Conservation (phyloP, 176 grass and related monocot species). For the Puccinellia tenuiflora region DNA sequence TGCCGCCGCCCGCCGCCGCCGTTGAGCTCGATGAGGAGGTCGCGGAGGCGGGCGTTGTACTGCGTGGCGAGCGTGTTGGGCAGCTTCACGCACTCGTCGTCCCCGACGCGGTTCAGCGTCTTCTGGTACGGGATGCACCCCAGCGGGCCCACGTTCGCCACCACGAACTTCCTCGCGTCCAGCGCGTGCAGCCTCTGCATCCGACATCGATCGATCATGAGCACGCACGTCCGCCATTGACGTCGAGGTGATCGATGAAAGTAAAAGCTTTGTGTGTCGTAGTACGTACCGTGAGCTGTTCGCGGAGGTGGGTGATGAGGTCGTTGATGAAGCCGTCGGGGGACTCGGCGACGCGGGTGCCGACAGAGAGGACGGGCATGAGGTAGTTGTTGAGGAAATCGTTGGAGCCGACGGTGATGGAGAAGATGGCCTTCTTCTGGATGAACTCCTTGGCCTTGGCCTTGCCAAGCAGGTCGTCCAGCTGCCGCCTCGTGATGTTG, state of each 20-base stretch:
- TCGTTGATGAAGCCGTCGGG: constrained; percentile 64
- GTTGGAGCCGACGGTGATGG: constrained; percentile 78
- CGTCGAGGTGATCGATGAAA: not conserved
- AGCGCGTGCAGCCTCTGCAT: constrained; percentile 66
- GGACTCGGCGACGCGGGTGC: constrained; percentile 45
- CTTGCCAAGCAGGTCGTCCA: constrained; percentile 55
- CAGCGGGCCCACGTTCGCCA: constrained; percentile 83
- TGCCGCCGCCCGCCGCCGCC: not conserved
- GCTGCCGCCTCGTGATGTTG: constrained; percentile 57
- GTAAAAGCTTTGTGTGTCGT: not conserved
- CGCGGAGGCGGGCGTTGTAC: constrained; percentile 57
- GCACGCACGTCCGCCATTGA: not conserved
- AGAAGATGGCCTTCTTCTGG: constrained; percentile 61
- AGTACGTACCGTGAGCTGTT: constrained; percentile 55
- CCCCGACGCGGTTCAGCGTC: constrained; percentile 49
- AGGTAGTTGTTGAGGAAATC: constrained; percentile 99
- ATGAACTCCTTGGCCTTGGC: constrained; percentile 42
- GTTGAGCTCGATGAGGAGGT: constrained; percentile 65
- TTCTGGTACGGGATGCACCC: constrained; percentile 99
- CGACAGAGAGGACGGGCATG: constrained; percentile 60
- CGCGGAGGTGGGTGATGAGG: constrained; percentile 60
- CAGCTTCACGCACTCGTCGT: constrained; percentile 68
- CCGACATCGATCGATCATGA: no score
- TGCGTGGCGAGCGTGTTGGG: constrained; percentile 69
- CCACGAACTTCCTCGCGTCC: constrained; percentile 76